Evolutionary conservation across 495 filamentous ascomycete genomes (phyloP), one percentile per base, ranked within the genome.

Genomic region (Echria macrotheca): DNA sequence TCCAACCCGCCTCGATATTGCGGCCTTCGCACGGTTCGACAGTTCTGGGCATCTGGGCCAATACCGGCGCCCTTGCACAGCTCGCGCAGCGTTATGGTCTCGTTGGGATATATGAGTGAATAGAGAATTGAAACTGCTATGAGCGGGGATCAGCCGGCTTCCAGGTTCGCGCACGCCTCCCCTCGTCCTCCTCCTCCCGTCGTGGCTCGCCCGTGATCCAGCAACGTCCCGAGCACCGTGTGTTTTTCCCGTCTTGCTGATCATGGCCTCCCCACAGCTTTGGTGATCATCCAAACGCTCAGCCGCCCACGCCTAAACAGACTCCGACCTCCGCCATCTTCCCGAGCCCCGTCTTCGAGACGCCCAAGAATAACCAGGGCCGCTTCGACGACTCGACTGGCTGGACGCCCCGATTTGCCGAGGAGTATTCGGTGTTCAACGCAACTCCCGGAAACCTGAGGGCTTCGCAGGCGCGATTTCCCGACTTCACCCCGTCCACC

Each of bases 281-380:
- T 81, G 84, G 76, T 76, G 81, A 84, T 75, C 78, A 84, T 75
- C 78, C 81, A 66, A 81, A 81, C 77, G 82, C 80, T 74, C 80
- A 85, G 72, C 85, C 86, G 64, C 83, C 83, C 46, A 89, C 86
- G 48, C 85, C 85, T 18, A 85, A 81, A 59, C 82, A 79, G 66
- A 89, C 85, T 33, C 85, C 86, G 52, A 85, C 75, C 19, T 83
- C 83, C 38, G 60, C 75, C 47, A 67, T 71, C 29, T 83, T 87
- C 38, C 79, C 79, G 56, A 80, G 74, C 56, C 71, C 75, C 29
- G 68, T 78, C 45, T 84, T 87, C 62, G 78, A 82, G 50, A 87
- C 84, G 11, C 83, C 85, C 15, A 84, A 82, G 61, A 61, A 59
- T 43, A 69, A 65, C 54, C 65, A 65, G 47, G 68, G 59, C 41